Conservation (phyloP, 306 rosid species). For the Clitoria ternatea region DNA sequence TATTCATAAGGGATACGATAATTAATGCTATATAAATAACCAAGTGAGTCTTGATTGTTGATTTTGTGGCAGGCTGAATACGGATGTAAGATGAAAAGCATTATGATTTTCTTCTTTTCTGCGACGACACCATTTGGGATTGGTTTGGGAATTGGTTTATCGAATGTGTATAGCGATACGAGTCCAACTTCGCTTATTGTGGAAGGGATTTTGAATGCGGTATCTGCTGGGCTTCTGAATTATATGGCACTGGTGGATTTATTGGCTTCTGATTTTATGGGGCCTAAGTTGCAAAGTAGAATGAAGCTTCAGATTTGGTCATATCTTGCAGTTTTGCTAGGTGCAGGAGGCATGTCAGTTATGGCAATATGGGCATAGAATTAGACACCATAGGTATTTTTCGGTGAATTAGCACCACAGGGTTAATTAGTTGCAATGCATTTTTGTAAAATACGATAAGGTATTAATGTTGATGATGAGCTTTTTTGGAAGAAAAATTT, state of each 20-base stretch:
- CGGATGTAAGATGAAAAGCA: constrained; percentile 33
- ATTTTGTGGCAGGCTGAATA: constrained; percentile 47
- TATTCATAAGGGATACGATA: too few relatives aligned
- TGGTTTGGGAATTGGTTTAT: constrained; percentile 49
- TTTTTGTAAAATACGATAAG: too few relatives aligned
- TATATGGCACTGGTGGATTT: constrained; percentile 70
- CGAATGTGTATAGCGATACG: constrained; percentile 43
- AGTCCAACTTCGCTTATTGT: constrained; percentile 56
- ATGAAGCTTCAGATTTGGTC: constrained; percentile 43
- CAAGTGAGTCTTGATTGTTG: neutral
- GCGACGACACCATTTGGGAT: constrained; percentile 69
- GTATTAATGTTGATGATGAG: too few relatives aligned
- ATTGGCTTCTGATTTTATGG: constrained; percentile 56
- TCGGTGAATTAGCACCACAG: too few relatives aligned
- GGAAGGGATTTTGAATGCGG: constrained; percentile 58
- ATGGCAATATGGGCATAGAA: constrained; percentile 71
- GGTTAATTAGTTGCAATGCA: too few relatives aligned
- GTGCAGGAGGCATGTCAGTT: constrained; percentile 62
- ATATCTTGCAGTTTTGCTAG: constrained; percentile 50
- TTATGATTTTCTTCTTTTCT: constrained; percentile 59
- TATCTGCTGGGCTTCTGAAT: constrained; percentile 61
- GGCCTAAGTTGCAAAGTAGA: constrained; percentile 44
- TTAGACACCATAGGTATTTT: neutral
- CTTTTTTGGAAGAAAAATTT: too few relatives aligned
- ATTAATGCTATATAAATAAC: neutral